phyloP scores from a whole-genome alignment of 164 flowering plant genomes.

The Piper betle region DNA sequence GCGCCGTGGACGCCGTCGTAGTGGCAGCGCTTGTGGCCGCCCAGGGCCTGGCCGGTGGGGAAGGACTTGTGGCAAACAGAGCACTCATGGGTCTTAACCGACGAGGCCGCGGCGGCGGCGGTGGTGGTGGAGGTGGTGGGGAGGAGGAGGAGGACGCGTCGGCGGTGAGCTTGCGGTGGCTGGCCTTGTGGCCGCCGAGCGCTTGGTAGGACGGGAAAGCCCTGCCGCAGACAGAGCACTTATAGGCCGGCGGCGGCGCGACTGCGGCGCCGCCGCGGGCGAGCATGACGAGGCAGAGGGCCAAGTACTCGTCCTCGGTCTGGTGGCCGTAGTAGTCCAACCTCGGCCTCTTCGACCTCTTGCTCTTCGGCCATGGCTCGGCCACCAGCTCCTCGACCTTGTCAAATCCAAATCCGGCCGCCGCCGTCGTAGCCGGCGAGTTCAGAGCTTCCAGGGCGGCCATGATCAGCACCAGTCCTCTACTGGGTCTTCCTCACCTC shows the following conservation, averaged over 20 bases:
- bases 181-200: conserved; percentile 84
- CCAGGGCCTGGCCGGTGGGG: conserved; percentile 56
- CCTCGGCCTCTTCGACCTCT: conserved; percentile 42
- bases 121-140: conserved; percentile 3
- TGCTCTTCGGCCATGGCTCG: conserved; percentile 39
- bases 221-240: conserved; percentile 57
- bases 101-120: neutral
- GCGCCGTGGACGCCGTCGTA: conserved; percentile 30
- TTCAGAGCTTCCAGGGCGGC: conserved; percentile 33
- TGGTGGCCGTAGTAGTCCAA: conserved; percentile 2
- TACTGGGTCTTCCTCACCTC: neutral
- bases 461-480: conserved; percentile 8
- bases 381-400: conserved; percentile 8
- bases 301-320: conserved; percentile 45
- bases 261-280: conserved; percentile 24
- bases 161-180: conserved; percentile 46
- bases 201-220: conserved; percentile 75
- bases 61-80: conserved; percentile 43
- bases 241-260: conserved; percentile 18
- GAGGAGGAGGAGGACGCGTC: conserved; percentile 9
- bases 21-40: conserved; percentile 63
- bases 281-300: conserved; percentile 54
- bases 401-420: conserved; percentile 11
- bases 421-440: conserved; percentile 19
- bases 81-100: conserved; percentile 34